Evolutionary conservation across 345 rosid species (phyloP), one percentile per base, ranked within the genome.

Genomic region (Combretum micranthum): DNA sequence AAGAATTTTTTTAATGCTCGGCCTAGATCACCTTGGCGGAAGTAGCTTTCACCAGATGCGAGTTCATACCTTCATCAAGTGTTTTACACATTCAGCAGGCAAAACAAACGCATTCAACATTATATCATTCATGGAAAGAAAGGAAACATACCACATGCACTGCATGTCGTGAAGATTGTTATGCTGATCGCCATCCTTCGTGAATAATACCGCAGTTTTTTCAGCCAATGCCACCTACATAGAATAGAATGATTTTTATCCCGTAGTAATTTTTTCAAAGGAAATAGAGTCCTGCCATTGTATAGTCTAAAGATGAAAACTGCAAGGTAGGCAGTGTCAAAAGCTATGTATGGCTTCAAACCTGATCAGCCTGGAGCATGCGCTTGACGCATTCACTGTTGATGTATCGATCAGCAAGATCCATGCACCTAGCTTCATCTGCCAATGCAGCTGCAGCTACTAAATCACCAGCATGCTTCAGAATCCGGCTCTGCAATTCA

Each of bases 131-230:
- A 53, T 51, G 50, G 16, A 50, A 49, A 19, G 32, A 17, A 56
- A 18, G 70, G 47, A 69, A 48, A 69, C 77, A 44, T 59, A 94
- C 99, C 99, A 94, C 99, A 90, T 94, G 97, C 97, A 94, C 75
- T 94, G 99, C 99, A 94, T 94, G 75, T 94, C 99, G 77, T 94
- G 96, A 68, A 94, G 95, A 78, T 86, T 90, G 78, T 87, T 94
- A 75, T 87, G 95, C 75, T 87, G 97, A 66, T 90, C 99, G 52
- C 99, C 96, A 51, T 94, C 99, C 68, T 90, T 94, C 39, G 99
- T 94, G 75, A 94, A 94, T 64, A 94, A 66, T 22, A 81, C 85
- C 68, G 95, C 97, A 61, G 82, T 90, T 79, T 90, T 90, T 75
- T 90, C 99, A 4, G 99, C 97, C 83, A 80, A 64, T 58, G 84